phyloP scores from a whole-genome alignment of 352 stramenopile species.

The Globisporangium cylindrosporum region DNA sequence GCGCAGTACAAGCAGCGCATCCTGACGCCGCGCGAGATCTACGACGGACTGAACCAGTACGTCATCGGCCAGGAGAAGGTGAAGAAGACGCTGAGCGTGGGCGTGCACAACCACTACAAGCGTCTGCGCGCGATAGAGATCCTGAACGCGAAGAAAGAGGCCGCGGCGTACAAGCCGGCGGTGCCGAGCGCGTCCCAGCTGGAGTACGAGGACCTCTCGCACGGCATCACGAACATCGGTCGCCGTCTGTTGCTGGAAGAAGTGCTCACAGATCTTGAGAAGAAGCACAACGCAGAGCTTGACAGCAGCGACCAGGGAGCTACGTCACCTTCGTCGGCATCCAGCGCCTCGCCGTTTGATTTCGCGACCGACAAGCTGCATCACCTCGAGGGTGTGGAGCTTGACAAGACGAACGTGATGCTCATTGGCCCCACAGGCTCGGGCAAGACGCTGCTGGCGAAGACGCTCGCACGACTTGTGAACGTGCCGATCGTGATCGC shows the following conservation, averaged over 20 bases:
- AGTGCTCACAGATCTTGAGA: constrained; percentile 48
- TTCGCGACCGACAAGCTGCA: constrained; percentile 44
- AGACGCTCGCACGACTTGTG: constrained; percentile 94
- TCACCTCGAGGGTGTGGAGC: constrained; percentile 87
- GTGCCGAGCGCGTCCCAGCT: constrained; percentile 32
- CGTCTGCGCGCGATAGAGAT: constrained; percentile 78
- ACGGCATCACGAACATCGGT: constrained; percentile 35
- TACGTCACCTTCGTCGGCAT: background rate
- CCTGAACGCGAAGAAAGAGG: constrained; percentile 42
- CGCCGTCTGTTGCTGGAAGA: constrained; percentile 62
- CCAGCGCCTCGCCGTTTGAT: background rate
- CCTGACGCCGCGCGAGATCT: constrained; percentile 92
- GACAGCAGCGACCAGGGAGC: background rate
- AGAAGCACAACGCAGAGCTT: constrained; percentile 23
- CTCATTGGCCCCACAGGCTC: constrained; percentile 94
- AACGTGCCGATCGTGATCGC: constrained; percentile 97
- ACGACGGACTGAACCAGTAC: constrained; percentile 94
- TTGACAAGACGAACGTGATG: constrained; percentile 99
- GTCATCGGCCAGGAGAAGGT: constrained; percentile 97
- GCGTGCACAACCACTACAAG: constrained; percentile 99
- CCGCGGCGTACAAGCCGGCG: constrained; percentile 24
- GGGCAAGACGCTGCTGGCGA: constrained; percentile 96
- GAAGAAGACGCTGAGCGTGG: constrained; percentile 95
- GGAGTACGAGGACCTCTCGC: constrained; percentile 32
- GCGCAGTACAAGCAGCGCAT: constrained; percentile 39